These are phyloP conservation scores for Fraxinus latifolia DNA, from an alignment of 305 asterid genomes.

Conservation along the genomic window DNA sequence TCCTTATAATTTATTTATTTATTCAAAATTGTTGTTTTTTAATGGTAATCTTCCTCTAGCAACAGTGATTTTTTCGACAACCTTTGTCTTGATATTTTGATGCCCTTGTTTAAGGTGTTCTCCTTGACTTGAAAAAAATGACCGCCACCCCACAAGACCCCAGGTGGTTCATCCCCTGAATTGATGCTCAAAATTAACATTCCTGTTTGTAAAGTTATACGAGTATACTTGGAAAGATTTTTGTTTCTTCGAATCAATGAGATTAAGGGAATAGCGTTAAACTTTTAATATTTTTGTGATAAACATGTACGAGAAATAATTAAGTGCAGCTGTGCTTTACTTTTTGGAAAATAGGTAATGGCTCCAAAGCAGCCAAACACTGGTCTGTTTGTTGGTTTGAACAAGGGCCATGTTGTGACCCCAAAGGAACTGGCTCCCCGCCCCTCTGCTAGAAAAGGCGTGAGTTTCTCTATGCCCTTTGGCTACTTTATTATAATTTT, in stretches of 20 bases:
- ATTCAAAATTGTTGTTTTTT: not conserved
- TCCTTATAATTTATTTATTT: not conserved
- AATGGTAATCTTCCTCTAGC: not conserved
- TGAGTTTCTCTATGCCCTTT: not conserved
- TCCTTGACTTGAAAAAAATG: not conserved
- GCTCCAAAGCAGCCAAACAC: conserved; percentile 31
- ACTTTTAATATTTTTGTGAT: not conserved
- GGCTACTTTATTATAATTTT: not conserved
- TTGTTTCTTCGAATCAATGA: not conserved
- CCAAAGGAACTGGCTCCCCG: conserved; percentile 26
- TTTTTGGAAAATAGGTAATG: conserved; percentile 20
- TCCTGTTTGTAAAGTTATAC: not conserved
- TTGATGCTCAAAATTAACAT: not conserved
- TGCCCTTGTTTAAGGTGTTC: too few relatives aligned
- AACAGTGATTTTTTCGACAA: not conserved
- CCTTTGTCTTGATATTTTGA: too few relatives aligned
- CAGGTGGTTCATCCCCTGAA: not conserved
- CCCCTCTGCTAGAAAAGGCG: conserved; percentile 34
- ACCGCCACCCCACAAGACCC: not conserved
- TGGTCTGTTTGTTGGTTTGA: conserved; percentile 30
- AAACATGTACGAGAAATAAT: not conserved
- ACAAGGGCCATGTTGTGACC: conserved; percentile 29
- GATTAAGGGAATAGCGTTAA: not conserved
- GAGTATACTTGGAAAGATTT: not conserved
- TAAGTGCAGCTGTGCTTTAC: not conserved